Percentiles rank a stretch among this genome's conserved stretches.
Evolutionary conservation across 441 rosid species (phyloP).

Genomic region (Bocquillonia castaneifolia): DNA sequence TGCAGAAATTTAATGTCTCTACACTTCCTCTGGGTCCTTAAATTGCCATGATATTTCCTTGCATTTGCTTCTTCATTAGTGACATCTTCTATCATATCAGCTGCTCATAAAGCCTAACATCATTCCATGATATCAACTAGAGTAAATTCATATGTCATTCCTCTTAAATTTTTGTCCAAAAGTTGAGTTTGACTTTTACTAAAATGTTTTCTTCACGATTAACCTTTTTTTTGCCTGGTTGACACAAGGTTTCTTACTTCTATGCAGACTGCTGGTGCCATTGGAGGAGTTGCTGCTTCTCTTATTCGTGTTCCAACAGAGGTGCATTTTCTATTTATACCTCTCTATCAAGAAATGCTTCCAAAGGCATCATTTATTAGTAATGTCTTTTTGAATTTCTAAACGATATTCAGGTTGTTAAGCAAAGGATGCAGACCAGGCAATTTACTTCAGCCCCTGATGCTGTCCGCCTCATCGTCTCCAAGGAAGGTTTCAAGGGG

Average conservation of each 20-base stretch:
- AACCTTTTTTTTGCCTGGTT: conserved; percentile 15
- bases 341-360: conserved; percentile 10
- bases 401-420: conserved; percentile 60
- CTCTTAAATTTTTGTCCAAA: conserved; percentile 7
- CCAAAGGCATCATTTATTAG: neutral
- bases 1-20: neutral
- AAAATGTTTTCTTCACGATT: conserved; percentile 6
- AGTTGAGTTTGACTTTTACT: neutral
- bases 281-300: conserved; percentile 96
- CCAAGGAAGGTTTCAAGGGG: conserved; percentile 45
- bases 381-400: conserved; percentile 1
- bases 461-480: conserved; percentile 42
- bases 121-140: neutral
- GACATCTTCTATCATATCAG: conserved; percentile 7
- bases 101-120: neutral
- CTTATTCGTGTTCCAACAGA: conserved; percentile 94
- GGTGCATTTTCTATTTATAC: conserved; percentile 35
- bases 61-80: neutral
- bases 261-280: conserved; percentile 86
- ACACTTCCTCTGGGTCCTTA: neutral
- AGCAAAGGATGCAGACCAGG: conserved; percentile 49
- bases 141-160: neutral
- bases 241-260: conserved; percentile 23
- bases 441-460: conserved; percentile 46
- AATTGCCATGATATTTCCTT: neutral